Evolutionary conservation across 345 rosid species (phyloP), one percentile per base, ranked within the genome.

Genomic region (Acer yangbiense): DNA sequence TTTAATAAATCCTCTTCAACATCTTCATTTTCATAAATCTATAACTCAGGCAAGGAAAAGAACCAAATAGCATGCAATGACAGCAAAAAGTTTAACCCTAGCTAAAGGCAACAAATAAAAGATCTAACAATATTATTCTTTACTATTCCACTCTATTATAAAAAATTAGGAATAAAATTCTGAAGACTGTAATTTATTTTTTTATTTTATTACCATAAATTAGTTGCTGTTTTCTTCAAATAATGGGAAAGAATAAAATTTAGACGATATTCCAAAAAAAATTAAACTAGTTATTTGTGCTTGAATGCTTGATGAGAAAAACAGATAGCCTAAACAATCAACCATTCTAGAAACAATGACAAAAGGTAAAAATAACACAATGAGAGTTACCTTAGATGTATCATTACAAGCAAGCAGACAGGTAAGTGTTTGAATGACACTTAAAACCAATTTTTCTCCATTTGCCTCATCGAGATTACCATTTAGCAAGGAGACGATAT

Each of bases 401-500:
- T 93, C 99, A 83, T 89, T 95, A 84, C 84, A 84, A 60, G 94
- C 91, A 74, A 95, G 93, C 80, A 95, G 89, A 69, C 84, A 90
- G 20, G 93, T 93, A 61, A 95, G 92, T 72, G 98, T 90, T 76
- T 88, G 89, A 66, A 95, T 93, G 79, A 95, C 99, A 89, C 90
- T 90, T 77, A 93, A 82, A 80, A 91, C 98, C 88, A 95, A 87
- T 81, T 83, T 88, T 88, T 95, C 98, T 71, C 99, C 97, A 76
- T 85, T 87, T 32, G 76, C 89, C 83, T 84, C 88, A 73, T 92
- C 96, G 75, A 90, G 89, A 75, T 89, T 92, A 72, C 99, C 95
- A 88, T 93, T 95, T 76, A 95, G 84, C 65, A 95, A 88, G 70
- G 98, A 95, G 66, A 95, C 97, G 70, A 95, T 90, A 85, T 93